A percentile compares a stretch with the other conserved stretches of the same genome.
Evolutionary conservation across 768 basidiomycete species (phyloP).

Genomic region (Tricholoma hemisulphureum): DNA sequence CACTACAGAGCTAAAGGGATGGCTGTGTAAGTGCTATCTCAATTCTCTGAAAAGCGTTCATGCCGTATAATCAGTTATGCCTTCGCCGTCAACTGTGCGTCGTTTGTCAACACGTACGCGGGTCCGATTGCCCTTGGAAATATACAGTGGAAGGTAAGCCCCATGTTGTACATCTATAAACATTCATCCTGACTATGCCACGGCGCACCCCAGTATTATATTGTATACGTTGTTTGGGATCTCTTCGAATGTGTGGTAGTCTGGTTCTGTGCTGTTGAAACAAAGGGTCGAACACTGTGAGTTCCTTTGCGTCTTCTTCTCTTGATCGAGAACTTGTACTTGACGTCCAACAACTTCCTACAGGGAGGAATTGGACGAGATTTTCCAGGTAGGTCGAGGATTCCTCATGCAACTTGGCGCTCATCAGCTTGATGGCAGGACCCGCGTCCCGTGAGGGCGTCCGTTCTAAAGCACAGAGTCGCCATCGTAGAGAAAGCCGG

Average conservation of each 20-base stretch:
- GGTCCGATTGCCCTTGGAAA: constrained; percentile 36
- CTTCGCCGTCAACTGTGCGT: constrained; percentile 42
- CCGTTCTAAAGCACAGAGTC: constrained; percentile 38
- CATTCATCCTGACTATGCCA: background rate
- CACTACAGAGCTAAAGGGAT: constrained; percentile 54
- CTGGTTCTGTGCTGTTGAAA: constrained; percentile 42
- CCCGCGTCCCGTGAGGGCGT: constrained; percentile 40
- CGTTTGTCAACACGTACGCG: constrained; percentile 53
- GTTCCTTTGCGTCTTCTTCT: constrained; percentile 15
- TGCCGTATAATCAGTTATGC: constrained; percentile 31
- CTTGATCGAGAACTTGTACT: background rate
- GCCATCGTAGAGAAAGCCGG: constrained; percentile 37
- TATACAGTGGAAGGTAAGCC: constrained; percentile 35
- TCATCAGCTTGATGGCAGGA: constrained; percentile 24
- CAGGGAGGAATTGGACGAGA: constrained; percentile 43
- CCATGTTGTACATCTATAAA: background rate
- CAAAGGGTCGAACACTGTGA: constrained; percentile 42
- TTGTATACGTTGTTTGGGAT: constrained; percentile 42
- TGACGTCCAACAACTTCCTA: background rate
- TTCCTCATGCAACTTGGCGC: background rate
- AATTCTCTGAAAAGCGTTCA: background rate
- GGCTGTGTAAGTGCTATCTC: constrained; percentile 40
- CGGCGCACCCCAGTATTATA: constrained; percentile 29
- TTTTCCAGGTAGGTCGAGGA: constrained; percentile 31
- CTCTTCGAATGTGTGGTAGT: constrained; percentile 38